Percentiles rank a stretch among this genome's conserved stretches.
Evolutionary conservation across 176 grass and related monocot species (phyloP).

Genomic region (bread wheat (Triticum aestivum)): IWGSC_CS_RefSeq_v2.1 NC_057800.1:653720921-653721420

Average conservation of each 20-base stretch:
- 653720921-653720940: neutral
- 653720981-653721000: neutral
- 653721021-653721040: slow-evolving; percentile 5
- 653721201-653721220: no score
- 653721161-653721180: neutral
- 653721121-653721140: slow-evolving; percentile 31
- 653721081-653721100: neutral
- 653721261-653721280: no score
- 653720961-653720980: neutral
- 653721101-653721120: slow-evolving; percentile 32
- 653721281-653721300: no score
- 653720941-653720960: neutral
- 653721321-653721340: neutral
- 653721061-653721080: neutral
- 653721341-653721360: neutral
- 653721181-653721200: neutral
- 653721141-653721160: neutral
- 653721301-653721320: no score
- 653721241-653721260: no score
- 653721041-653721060: slow-evolving; percentile 26
- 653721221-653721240: no score
- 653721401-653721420: neutral
- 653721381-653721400: neutral
- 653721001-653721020: neutral
- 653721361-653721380: neutral